Base-by-base conservation (phyloP, 2,329 filamentous ascomycete species). In the Fusarium caatingaense region DNA sequence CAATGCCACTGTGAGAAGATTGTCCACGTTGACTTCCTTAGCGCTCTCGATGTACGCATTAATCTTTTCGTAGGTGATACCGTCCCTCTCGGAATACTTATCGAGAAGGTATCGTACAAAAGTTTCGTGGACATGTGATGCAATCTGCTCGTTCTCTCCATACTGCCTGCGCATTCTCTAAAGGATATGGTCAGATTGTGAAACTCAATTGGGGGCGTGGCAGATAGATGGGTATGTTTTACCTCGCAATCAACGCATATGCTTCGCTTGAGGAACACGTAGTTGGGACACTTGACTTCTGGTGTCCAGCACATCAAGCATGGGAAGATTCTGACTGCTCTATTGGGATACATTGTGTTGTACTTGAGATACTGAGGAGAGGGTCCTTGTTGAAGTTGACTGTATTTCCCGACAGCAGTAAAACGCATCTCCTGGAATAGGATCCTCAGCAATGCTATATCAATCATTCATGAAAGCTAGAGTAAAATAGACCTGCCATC, bases 41-140 rank as follows among this genome's bases (percentile, higher is more conserved):
- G 72, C 68, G 12, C 53, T 60, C 27, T 49, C 53, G 20, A 74
- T 72, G 56, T 71, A 65, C 50, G 48, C 59, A 53, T 74, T 71
- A 37, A 74, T 56, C 20, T 54, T 53, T 53, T 73, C 70, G 44
- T 73, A 74, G 27, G 66, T 74, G 60, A 74, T 67, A 41, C 71
- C 71, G 20, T 63, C 68, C 11, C 37, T 42, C 40, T 74, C 71
- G 30, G 68, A 58, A 55, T 73, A 71, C 50, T 68, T 74, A 27
- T 74, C 72, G 42, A 74, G 47, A 32, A 74, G 56, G 37, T 74
- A 74, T 72, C 69, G 68, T 45, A 71, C 72, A 71, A 74, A 58
- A 20, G 55, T 57, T 60, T 72, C 67, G 56, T 74, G 72, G 41
- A 71, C 57, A 41, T 73, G 60, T 58, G 72, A 69, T 48, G 71